Evolutionary conservation across 208 protist species (phyloP).

Genomic region (Trypanosoma rangeli): DNA sequence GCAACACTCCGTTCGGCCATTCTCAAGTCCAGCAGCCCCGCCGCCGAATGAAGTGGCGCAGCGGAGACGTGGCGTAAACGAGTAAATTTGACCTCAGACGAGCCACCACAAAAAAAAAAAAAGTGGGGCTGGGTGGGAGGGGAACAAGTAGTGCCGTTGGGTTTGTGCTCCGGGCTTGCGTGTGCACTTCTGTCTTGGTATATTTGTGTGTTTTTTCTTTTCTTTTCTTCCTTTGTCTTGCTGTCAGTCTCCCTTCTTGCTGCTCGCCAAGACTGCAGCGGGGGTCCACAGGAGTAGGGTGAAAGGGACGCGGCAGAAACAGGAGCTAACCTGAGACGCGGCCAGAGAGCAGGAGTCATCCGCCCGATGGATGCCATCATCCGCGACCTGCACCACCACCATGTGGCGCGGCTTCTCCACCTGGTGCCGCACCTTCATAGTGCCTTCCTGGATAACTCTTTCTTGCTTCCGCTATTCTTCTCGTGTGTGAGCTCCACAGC

Average conservation of each 20-base stretch:
- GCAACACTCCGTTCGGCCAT: slow-evolving; percentile 25
- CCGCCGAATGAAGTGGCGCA: not conserved
- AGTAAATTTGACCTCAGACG: slow-evolving; percentile 4
- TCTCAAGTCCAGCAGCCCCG: slow-evolving; percentile 4
- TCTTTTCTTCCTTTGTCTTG: not conserved
- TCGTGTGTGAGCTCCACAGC: slow-evolving; percentile 46
- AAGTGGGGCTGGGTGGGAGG: not conserved
- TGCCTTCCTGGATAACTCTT: slow-evolving; percentile 49
- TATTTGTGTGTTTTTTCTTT: no score
- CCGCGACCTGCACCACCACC: slow-evolving; percentile 54
- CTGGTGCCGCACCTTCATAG: slow-evolving; percentile 54
- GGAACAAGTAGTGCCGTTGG: not conserved
- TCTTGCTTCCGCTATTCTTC: slow-evolving; percentile 69
- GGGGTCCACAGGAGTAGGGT: not conserved
- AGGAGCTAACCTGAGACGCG: not conserved
- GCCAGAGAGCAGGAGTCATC: not conserved
- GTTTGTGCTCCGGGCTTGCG: not conserved
- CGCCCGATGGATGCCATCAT: slow-evolving; percentile 19
- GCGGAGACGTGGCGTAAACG: slow-evolving; percentile 2
- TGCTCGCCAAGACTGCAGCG: not conserved
- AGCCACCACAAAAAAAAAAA: slow-evolving; percentile 4
- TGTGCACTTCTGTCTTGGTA: not conserved
- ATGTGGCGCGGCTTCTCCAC: slow-evolving; percentile 72
- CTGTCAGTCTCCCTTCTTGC: not conserved
- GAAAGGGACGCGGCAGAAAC: not conserved